Conservation (phyloP, 2,329 filamentous ascomycete species). For the Chrysoporthe cubensis region DNA sequence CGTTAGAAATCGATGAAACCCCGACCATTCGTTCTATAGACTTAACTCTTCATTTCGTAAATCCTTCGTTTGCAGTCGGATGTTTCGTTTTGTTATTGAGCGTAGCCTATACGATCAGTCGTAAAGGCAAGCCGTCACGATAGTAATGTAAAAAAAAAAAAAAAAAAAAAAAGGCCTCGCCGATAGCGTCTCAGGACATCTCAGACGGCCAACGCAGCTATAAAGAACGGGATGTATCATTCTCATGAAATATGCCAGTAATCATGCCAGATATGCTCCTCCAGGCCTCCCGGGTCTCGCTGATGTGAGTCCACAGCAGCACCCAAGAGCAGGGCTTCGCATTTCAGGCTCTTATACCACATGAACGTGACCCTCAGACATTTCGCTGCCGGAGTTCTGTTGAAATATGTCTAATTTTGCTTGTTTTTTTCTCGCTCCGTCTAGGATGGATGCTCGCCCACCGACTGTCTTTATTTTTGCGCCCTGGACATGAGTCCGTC, state of each 20-base stretch:
- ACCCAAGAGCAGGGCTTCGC: background rate
- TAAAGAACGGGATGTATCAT: background rate
- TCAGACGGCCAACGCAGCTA: background rate
- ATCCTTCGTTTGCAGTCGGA: no score
- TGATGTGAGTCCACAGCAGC: background rate
- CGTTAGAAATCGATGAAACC: no score
- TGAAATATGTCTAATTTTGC: background rate
- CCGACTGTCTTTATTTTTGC: background rate
- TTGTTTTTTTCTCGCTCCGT: background rate
- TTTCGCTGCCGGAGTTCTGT: background rate
- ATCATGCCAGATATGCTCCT: slow-evolving; percentile 5
- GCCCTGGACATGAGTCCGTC: background rate
- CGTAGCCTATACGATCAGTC: no score
- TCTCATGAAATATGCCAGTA: background rate
- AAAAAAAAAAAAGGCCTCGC: no score
- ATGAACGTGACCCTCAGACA: background rate
- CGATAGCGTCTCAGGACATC: background rate
- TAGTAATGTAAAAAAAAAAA: no score
- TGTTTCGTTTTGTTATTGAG: no score
- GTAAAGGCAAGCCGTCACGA: no score
- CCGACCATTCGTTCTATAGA: no score
- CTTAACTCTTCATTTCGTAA: no score
- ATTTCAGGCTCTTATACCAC: background rate
- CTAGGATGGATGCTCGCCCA: background rate
- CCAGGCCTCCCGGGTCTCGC: background rate